A percentile compares a stretch with the other conserved stretches of the same genome.
Evolutionary conservation across 129 eudicot species (phyloP).

Genomic region (Logfia minima): DNA sequence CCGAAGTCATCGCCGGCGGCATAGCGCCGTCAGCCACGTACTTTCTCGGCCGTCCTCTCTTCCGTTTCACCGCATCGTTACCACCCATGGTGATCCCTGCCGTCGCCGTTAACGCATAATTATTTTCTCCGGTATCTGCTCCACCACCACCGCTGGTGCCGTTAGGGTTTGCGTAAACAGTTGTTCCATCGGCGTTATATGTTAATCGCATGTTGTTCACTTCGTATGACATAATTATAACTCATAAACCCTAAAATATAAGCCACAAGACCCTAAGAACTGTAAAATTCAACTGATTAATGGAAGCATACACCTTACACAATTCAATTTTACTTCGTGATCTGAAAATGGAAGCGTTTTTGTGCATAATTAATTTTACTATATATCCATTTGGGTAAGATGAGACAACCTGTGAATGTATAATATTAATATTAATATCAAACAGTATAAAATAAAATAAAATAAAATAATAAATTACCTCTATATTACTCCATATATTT

Average conservation of each 20-base stretch:
- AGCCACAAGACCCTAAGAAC: conserved; percentile 25
- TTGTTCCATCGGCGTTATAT: conserved; percentile 33
- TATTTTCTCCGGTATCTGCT: conserved; percentile 4
- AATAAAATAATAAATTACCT: too few species aligned
- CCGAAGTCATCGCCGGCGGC: conserved; percentile 14
- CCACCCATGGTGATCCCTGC: conserved; percentile 9
- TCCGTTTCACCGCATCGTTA: conserved; percentile 32
- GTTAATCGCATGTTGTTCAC: conserved; percentile 39
- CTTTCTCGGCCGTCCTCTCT: conserved; percentile 59
- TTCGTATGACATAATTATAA: conserved; percentile 11
- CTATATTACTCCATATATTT: too few species aligned
- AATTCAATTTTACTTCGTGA: not conserved
- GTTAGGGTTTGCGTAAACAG: conserved; percentile 34
- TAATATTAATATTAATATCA: too few species aligned
- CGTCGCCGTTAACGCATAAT: not conserved
- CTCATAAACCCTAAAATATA: conserved; percentile 22
- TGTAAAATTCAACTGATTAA: conserved; percentile 12
- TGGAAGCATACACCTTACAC: not conserved
- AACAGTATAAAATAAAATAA: too few species aligned
- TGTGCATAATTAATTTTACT: not conserved
- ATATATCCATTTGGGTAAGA: not conserved
- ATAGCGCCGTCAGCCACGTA: conserved; percentile 31
- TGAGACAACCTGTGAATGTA: too few species aligned
- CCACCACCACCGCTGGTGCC: conserved; percentile 19
- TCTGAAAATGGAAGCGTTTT: not conserved